These are phyloP conservation scores for Akanthomyces uredinophilus DNA, from an alignment of 2,329 filamentous ascomycete genomes.

Conservation along the genomic window DNA sequence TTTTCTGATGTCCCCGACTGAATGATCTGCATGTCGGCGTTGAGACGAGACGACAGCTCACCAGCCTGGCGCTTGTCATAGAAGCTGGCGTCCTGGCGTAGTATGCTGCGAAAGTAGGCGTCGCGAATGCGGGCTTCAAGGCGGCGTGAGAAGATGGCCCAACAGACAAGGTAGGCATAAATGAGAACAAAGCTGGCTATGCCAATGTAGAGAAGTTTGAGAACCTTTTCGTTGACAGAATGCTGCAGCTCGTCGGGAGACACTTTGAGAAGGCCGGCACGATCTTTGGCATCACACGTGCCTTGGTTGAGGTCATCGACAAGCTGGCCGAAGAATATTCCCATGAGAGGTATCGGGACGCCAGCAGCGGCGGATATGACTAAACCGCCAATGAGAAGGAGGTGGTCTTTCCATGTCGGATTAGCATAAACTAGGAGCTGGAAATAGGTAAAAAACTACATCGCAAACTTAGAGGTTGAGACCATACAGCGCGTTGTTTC, in stretches of 20 bases:
- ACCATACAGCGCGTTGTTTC: neutral
- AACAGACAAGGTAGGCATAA: conserved; percentile 59
- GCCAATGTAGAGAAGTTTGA: conserved; percentile 58
- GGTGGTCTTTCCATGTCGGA: conserved; percentile 38
- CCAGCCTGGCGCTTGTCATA: conserved; percentile 60
- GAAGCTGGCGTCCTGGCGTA: conserved; percentile 58
- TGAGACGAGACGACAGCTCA: conserved; percentile 59
- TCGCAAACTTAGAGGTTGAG: conserved; percentile 1
- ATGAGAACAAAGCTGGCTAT: conserved; percentile 59
- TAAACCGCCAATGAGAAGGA: conserved; percentile 37
- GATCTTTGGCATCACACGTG: conserved; percentile 40
- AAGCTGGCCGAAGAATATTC: conserved; percentile 59
- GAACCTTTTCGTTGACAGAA: conserved; percentile 51
- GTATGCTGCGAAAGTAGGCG: conserved; percentile 51
- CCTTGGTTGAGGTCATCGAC: conserved; percentile 56
- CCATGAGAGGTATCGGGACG: conserved; percentile 58
- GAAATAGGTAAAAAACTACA: conserved; percentile 35
- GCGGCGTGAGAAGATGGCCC: conserved; percentile 59
- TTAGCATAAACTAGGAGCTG: conserved; percentile 41
- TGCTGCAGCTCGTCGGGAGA: conserved; percentile 30
- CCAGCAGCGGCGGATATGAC: conserved; percentile 51
- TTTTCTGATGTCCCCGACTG: conserved; percentile 67
- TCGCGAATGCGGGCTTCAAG: conserved; percentile 59
- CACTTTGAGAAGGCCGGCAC: neutral
- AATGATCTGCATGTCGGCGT: conserved; percentile 60